phyloP scores from a whole-genome alignment of 352 stramenopile species.

The Aphanomyces astaci region DNA sequence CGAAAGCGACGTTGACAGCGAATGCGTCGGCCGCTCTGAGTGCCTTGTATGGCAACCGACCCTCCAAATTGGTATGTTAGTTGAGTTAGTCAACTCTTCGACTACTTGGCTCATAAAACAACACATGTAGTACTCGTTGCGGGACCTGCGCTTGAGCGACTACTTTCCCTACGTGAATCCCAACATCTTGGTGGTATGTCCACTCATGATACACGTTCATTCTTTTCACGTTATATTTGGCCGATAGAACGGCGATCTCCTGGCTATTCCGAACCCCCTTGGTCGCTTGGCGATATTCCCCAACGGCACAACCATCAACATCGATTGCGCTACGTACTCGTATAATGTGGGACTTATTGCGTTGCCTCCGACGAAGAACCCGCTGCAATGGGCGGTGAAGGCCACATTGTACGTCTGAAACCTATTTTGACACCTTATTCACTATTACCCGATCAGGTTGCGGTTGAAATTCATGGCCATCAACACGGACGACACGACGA shows the following conservation, averaged over 20 bases:
- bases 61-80: constrained; percentile 1
- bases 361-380: constrained; percentile 10
- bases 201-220: neutral
- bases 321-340: neutral
- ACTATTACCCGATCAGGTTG: too few species aligned
- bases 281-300: constrained; percentile 1
- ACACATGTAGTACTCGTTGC: constrained; percentile 10
- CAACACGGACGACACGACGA: constrained; percentile 14
- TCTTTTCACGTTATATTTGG: neutral
- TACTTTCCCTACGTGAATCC: constrained; percentile 12
- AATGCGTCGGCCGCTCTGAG: neutral
- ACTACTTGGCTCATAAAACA: too few species aligned
- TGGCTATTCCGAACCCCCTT: neutral
- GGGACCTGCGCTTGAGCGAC: constrained; percentile 10
- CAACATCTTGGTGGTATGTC: constrained; percentile 12
- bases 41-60: constrained; percentile 7
- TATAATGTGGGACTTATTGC: neutral
- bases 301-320: neutral
- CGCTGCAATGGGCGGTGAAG: constrained; percentile 17
- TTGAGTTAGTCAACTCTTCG: too few species aligned
- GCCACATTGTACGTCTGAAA: constrained; percentile 1
- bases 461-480: constrained; percentile 11
- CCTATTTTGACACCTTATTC: too few species aligned
- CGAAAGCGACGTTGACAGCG: neutral
- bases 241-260: neutral